phyloP scores from a whole-genome alignment of 2,329 filamentous ascomycete species.

The Penicillium frequentans region DNA sequence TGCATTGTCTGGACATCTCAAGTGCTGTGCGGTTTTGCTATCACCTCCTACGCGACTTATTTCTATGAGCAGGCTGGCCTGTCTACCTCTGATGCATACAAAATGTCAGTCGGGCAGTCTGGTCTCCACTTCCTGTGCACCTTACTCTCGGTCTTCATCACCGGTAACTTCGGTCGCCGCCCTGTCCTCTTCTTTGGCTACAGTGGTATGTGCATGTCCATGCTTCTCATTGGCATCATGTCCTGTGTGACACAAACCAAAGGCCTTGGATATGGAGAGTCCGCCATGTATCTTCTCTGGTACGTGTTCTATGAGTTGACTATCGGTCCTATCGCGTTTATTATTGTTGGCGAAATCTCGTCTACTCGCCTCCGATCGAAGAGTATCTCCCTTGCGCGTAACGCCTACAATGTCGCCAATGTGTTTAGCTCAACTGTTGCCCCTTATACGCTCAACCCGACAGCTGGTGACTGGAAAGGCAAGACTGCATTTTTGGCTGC shows the following conservation, averaged over 20 bases:
- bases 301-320: constrained; percentile 53
- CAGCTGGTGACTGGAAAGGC: constrained; percentile 41
- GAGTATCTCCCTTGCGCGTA: constrained; percentile 53
- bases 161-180: constrained; percentile 34
- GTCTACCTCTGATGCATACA: constrained; percentile 38
- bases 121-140: constrained; percentile 32
- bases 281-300: constrained; percentile 52
- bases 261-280: constrained; percentile 27
- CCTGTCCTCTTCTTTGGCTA: constrained; percentile 37
- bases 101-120: constrained; percentile 34
- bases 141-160: constrained; percentile 33
- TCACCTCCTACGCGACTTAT: constrained; percentile 35
- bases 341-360: constrained; percentile 53
- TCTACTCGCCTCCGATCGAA: constrained; percentile 55
- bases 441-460: constrained; percentile 30
- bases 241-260: constrained; percentile 42
- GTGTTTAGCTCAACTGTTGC: constrained; percentile 44
- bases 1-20: constrained; percentile 35
- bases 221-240: constrained; percentile 22
- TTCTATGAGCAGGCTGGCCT: constrained; percentile 39
- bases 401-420: constrained; percentile 49
- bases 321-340: constrained; percentile 54
- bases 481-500: constrained; percentile 45
- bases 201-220: constrained; percentile 21
- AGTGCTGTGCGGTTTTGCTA: constrained; percentile 30